Evolutionary conservation across 2,329 filamentous ascomycete species (phyloP).

Genomic region (Penicillium corylophilum): DNA sequence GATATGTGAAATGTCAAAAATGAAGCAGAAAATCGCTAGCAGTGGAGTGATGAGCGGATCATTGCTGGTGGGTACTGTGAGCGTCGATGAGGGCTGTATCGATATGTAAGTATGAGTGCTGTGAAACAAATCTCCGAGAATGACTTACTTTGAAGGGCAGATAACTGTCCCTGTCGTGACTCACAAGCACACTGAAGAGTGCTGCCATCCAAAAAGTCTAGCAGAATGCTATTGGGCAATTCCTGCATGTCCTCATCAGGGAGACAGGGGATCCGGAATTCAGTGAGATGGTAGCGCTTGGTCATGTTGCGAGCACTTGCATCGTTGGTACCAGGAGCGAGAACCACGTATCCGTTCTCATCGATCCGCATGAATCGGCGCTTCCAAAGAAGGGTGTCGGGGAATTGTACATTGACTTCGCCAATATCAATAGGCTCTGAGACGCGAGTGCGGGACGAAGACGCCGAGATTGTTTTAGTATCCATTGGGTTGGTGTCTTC

Average conservation of each 20-base stretch:
- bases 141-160: constrained; percentile 52
- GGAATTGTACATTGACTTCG: constrained; percentile 95
- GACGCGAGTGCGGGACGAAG: constrained; percentile 34
- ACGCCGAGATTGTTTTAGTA: constrained; percentile 38
- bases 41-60: constrained; percentile 2
- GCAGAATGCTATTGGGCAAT: constrained; percentile 76
- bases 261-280: constrained; percentile 75
- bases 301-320: constrained; percentile 60
- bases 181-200: constrained; percentile 64
- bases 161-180: constrained; percentile 53
- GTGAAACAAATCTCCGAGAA: neutral
- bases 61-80: constrained; percentile 36
- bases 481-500: constrained; percentile 24
- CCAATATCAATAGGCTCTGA: constrained; percentile 69
- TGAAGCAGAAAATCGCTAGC: neutral
- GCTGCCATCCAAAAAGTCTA: constrained; percentile 62
- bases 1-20: neutral
- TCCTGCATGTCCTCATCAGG: constrained; percentile 93
- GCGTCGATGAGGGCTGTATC: constrained; percentile 43
- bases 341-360: constrained; percentile 75
- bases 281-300: constrained; percentile 81
- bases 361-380: constrained; percentile 85
- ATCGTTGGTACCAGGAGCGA: constrained; percentile 68
- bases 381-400: constrained; percentile 95
- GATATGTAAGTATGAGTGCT: constrained; percentile 15